Evolutionary conservation across 1,139 yeast genomes (phyloP).

Genomic region (Debaryomyces sp.): DNA sequence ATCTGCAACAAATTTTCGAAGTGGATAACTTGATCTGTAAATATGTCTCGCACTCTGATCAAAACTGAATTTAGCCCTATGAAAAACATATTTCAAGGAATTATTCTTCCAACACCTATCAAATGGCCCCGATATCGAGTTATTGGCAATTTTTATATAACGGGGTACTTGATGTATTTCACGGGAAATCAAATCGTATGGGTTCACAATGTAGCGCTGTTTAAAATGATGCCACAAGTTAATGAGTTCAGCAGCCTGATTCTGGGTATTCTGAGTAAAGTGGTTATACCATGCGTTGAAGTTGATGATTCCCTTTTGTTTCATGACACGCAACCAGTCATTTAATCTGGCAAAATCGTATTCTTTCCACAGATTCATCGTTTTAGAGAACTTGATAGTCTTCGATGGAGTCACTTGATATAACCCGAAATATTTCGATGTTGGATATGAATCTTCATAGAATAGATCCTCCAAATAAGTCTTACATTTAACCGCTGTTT

Average conservation of each 20-base stretch:
- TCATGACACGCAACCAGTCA: background rate
- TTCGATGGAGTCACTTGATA: constrained; percentile 2
- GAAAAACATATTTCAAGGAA: background rate
- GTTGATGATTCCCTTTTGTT: background rate
- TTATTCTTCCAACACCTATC: background rate
- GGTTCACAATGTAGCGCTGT: background rate
- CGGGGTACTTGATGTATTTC: background rate
- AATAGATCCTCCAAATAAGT: constrained; percentile 7
- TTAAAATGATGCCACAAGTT: background rate
- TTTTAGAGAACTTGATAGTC: background rate
- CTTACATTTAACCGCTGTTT: background rate
- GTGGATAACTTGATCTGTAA: constrained; percentile 4
- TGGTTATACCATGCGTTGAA: background rate
- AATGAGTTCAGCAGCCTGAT: background rate
- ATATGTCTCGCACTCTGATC: constrained; percentile 5
- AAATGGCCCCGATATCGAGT: background rate
- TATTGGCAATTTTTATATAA: background rate
- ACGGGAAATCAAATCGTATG: background rate
- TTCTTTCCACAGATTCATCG: background rate
- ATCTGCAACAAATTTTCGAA: constrained; percentile 4
- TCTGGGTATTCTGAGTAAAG: background rate
- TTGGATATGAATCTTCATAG: constrained; percentile 8
- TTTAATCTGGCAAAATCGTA: background rate
- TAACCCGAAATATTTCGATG: constrained; percentile 5
- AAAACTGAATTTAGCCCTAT: constrained; percentile 1